These are phyloP conservation scores for Tanozyma kutaoensis DNA, from an alignment of 805 yeast species.

Conservation along the genomic window DNA sequence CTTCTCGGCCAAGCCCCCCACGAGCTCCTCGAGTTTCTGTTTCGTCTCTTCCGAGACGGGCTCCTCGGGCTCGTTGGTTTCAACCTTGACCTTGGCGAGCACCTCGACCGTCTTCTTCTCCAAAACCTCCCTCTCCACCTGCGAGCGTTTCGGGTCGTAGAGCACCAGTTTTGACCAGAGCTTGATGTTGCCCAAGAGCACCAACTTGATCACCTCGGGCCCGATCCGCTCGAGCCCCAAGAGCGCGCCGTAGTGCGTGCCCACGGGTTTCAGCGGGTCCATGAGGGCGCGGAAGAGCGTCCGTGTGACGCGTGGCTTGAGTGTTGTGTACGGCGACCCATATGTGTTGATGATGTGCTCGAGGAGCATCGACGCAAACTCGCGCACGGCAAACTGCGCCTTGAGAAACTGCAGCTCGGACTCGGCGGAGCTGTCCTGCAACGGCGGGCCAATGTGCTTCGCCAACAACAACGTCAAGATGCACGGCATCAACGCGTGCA, in stretches of 20 bases:
- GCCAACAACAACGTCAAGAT: constrained; percentile 82
- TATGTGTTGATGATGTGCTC: constrained; percentile 67
- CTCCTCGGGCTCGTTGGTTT: constrained; percentile 7
- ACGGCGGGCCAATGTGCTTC: constrained; percentile 60
- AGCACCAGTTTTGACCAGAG: no score
- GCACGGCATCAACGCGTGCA: constrained; percentile 96
- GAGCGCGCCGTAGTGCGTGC: constrained; percentile 88
- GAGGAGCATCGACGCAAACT: constrained; percentile 74
- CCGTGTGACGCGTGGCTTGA: constrained; percentile 88
- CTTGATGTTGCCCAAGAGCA: constrained; percentile 70
- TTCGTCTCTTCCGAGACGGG: constrained; percentile 20
- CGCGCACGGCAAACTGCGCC: constrained; percentile 54
- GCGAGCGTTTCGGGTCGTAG: no score
- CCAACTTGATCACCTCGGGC: constrained; percentile 72
- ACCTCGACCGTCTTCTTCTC: constrained; percentile 38
- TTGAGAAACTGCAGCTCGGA: constrained; percentile 15
- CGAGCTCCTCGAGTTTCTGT: constrained; percentile 36
- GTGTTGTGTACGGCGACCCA: constrained; percentile 76
- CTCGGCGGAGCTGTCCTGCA: constrained; percentile 18
- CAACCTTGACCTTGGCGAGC: constrained; percentile 32
- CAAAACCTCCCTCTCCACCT: no score
- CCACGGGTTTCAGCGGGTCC: constrained; percentile 70
- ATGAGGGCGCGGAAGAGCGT: constrained; percentile 84
- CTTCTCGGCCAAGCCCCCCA: constrained; percentile 47
- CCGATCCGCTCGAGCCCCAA: constrained; percentile 78